Conservation (phyloP, 208 protist genomes). For the Leishmania tarentolae region DNA sequence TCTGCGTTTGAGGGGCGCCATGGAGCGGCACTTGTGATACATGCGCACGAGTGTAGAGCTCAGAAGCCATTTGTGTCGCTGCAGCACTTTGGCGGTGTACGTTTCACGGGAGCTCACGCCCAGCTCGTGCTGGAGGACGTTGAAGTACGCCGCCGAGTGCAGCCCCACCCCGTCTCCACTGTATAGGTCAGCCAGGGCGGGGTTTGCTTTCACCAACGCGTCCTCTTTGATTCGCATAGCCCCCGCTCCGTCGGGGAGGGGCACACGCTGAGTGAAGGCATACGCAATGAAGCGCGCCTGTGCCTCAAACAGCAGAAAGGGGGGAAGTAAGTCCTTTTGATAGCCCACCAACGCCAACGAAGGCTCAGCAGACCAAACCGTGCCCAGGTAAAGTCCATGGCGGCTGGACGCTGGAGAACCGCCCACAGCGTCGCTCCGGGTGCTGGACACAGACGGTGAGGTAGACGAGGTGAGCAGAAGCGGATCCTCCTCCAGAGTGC, state of each 20-base stretch:
- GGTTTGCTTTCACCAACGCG: constrained; percentile 40
- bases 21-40: constrained; percentile 73
- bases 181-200: constrained; percentile 46
- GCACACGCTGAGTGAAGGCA: constrained; percentile 71
- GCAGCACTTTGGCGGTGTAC: constrained; percentile 66
- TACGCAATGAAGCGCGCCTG: constrained; percentile 84
- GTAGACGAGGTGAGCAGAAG: constrained; percentile 14
- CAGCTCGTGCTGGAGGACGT: constrained; percentile 80
- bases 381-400: constrained; percentile 79
- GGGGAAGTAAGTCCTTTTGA: constrained; percentile 78
- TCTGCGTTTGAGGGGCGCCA: constrained; percentile 88
- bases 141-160: constrained; percentile 85
- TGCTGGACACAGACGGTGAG: background rate
- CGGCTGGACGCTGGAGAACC: background rate
- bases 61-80: constrained; percentile 72
- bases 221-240: constrained; percentile 39
- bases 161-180: constrained; percentile 52
- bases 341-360: constrained; percentile 82
- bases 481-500: constrained; percentile 54
- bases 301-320: constrained; percentile 85
- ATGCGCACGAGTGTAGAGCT: constrained; percentile 59
- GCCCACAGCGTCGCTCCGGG: background rate
- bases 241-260: constrained; percentile 38
- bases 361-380: constrained; percentile 53
- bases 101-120: constrained; percentile 77